These are phyloP conservation scores for Sutorius australiensis DNA, from an alignment of 768 basidiomycete genomes.

Conservation along the genomic window DNA sequence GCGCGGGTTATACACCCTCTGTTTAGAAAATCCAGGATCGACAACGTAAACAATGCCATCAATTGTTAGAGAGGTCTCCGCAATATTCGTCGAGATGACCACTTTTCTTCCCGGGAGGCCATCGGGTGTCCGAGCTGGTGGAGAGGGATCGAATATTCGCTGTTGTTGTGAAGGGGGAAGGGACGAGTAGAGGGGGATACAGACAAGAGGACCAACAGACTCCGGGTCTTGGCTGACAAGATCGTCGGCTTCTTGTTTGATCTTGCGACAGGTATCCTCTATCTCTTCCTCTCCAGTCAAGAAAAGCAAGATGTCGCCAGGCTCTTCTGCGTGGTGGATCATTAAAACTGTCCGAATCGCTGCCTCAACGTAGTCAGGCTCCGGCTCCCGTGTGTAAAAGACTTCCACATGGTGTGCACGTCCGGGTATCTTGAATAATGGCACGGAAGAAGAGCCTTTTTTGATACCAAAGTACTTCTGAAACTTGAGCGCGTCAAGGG, in stretches of 20 bases:
- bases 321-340: constrained; percentile 95
- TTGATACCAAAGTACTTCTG: constrained; percentile 83
- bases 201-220: constrained; percentile 79
- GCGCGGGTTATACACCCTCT: constrained; percentile 97
- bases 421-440: constrained; percentile 87
- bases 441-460: constrained; percentile 45
- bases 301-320: constrained; percentile 91
- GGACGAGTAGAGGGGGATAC: constrained; percentile 93
- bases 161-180: constrained; percentile 95
- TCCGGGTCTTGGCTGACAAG: constrained; percentile 65
- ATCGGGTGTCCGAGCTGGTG: constrained; percentile 51
- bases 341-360: constrained; percentile 94
- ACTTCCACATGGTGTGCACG: constrained; percentile 95
- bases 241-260: constrained; percentile 87
- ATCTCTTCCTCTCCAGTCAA: constrained; percentile 98
- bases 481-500: constrained; percentile 94
- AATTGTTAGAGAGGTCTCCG: constrained; percentile 95
- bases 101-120: constrained; percentile 90
- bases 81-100: constrained; percentile 94
- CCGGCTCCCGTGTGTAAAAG: constrained; percentile 89
- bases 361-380: constrained; percentile 95
- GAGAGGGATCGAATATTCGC: constrained; percentile 91
- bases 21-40: constrained; percentile 96
- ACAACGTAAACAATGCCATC: constrained; percentile 99
- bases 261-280: constrained; percentile 92